A percentile compares a stretch with the other conserved stretches of the same genome.
Evolutionary conservation across 1,139 yeast genomes (phyloP).

Genomic region (Wickerhamomyces sp.): DNA sequence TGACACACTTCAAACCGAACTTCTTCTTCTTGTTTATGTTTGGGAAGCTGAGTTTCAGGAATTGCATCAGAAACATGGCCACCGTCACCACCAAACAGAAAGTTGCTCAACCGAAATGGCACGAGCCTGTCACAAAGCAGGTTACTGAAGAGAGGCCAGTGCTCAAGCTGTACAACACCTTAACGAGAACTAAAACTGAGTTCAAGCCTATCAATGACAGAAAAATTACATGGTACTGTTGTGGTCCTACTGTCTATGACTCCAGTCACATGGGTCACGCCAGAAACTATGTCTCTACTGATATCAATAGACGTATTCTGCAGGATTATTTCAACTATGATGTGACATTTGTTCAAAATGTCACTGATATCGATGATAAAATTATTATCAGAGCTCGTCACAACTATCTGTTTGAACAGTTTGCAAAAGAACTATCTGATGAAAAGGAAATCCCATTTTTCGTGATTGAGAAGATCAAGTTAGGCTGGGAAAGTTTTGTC

Average conservation of each 20-base stretch:
- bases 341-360: slow-evolving; percentile 86
- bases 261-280: slow-evolving; percentile 99
- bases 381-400: slow-evolving; percentile 94
- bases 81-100: slow-evolving; percentile 22
- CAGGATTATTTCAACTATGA: slow-evolving; percentile 90
- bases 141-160: slow-evolving; percentile 24
- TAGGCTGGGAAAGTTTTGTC: slow-evolving; percentile 47
- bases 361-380: slow-evolving; percentile 96
- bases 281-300: slow-evolving; percentile 90
- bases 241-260: slow-evolving; percentile 99
- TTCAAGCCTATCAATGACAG: slow-evolving; percentile 61
- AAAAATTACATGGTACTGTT: slow-evolving; percentile 88
- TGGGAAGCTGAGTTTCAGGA: not conserved
- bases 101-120: slow-evolving; percentile 42
- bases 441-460: slow-evolving; percentile 31
- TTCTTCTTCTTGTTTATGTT: not conserved
- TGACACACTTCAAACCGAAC: no score
- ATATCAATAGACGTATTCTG: slow-evolving; percentile 82
- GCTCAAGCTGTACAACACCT: slow-evolving; percentile 64
- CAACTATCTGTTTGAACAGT: slow-evolving; percentile 67
- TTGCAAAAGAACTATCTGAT: slow-evolving; percentile 29
- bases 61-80: slow-evolving; percentile 17
- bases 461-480: slow-evolving; percentile 36
- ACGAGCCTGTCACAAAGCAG: slow-evolving; percentile 27
- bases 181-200: slow-evolving; percentile 76